phyloP scores from a whole-genome alignment of 1,284 basidiomycete species.

The Trichosporon sp. region DNA sequence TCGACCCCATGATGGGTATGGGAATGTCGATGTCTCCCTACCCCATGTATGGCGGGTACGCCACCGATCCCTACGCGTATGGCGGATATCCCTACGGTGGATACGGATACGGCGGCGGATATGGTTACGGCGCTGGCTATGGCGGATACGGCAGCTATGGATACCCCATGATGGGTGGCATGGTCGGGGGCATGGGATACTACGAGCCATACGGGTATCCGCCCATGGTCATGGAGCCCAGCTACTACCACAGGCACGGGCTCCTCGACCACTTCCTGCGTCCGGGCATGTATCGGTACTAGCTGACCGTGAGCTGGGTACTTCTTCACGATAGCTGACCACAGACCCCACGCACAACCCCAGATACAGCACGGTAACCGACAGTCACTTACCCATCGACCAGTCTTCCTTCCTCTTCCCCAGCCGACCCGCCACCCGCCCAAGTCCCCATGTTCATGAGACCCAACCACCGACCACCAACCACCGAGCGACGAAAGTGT shows the following conservation, averaged over 20 bases:
- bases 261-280: constrained; percentile 18
- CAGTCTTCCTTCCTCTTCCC: not conserved
- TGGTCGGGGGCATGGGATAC: constrained; percentile 9
- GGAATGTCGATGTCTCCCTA: constrained; percentile 6
- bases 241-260: constrained; percentile 4
- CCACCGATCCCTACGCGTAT: not conserved
- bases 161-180: constrained; percentile 5
- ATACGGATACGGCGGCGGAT: not conserved
- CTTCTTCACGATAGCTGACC: too few species aligned
- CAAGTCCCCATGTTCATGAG: not conserved
- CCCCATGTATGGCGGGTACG: constrained; percentile 15
- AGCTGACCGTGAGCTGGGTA: not conserved
- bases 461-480: not conserved
- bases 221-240: constrained; percentile 15
- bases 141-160: constrained; percentile 10
- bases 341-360: too few species aligned
- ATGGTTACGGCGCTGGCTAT: not conserved
- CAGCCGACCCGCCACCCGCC: not conserved
- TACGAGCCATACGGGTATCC: constrained; percentile 16
- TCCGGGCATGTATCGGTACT: constrained; percentile 16
- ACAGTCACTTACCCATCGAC: not conserved
- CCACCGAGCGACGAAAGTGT: not conserved
- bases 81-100: constrained; percentile 11
- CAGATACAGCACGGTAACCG: too few species aligned
- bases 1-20: constrained; percentile 16